Evolutionary conservation across 768 basidiomycete genomes (phyloP).

Genomic region (Pleurotus ostreatus): DNA sequence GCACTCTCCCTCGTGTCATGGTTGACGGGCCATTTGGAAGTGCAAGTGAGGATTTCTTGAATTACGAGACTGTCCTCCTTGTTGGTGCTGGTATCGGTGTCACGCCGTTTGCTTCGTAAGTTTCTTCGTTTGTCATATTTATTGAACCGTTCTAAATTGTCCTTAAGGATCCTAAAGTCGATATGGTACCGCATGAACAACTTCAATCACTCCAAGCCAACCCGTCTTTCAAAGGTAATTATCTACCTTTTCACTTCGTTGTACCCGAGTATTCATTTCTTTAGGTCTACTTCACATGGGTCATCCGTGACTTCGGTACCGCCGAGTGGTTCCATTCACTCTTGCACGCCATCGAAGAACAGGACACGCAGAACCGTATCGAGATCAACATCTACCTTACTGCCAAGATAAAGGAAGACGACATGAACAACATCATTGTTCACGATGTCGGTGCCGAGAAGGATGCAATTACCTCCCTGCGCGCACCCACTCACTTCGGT

Average conservation of each 20-base stretch:
- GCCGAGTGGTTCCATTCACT: conserved; percentile 96
- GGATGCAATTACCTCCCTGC: conserved; percentile 85
- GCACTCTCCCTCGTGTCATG: conserved; percentile 87
- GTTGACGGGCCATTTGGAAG: conserved; percentile 94
- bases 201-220: conserved; percentile 67
- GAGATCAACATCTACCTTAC: conserved; percentile 96
- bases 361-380: conserved; percentile 79
- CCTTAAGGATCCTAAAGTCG: conserved; percentile 69
- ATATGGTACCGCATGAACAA: conserved; percentile 98
- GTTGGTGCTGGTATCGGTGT: conserved; percentile 96
- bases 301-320: conserved; percentile 87
- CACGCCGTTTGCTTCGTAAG: conserved; percentile 93
- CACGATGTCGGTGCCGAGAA: conserved; percentile 92
- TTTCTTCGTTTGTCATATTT: conserved; percentile 6
- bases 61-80: conserved; percentile 83
- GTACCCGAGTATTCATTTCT: neutral
- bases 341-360: conserved; percentile 88
- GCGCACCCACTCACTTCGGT: conserved; percentile 92
- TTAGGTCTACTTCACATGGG: conserved; percentile 88
- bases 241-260: neutral
- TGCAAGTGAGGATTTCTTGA: conserved; percentile 88
- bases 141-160: conserved; percentile 2
- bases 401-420: conserved; percentile 85
- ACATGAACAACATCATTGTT: conserved; percentile 90
- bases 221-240: conserved; percentile 75